Evolutionary conservation across 306 rosid genomes (phyloP).

Genomic region (Prunus armeniaca): DNA sequence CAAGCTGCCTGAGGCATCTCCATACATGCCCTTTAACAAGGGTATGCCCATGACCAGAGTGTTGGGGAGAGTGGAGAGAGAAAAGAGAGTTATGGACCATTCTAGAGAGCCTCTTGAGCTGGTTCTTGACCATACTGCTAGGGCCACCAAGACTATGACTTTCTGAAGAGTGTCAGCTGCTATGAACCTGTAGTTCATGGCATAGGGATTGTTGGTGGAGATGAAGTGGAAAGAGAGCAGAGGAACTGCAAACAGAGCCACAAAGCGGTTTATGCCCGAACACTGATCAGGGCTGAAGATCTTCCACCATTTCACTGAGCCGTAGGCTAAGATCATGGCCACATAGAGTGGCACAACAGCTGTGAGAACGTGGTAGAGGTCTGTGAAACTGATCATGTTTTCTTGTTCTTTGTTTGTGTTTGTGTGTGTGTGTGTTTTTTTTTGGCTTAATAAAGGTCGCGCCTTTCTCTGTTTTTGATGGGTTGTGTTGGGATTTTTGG

Average conservation of each 20-base stretch:
- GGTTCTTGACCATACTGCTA: constrained; percentile 51
- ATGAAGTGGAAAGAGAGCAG: constrained; percentile 86
- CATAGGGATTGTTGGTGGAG: constrained; percentile 69
- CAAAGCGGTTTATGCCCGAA: constrained; percentile 86
- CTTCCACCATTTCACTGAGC: constrained; percentile 90
- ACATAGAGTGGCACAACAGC: constrained; percentile 86
- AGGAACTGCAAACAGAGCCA: constrained; percentile 84
- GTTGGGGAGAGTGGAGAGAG: constrained; percentile 79
- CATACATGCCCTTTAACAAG: constrained; percentile 72
- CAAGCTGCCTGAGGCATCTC: constrained; percentile 48
- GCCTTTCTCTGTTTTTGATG: neutral
- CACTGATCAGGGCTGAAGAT: constrained; percentile 86
- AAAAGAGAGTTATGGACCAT: constrained; percentile 80
- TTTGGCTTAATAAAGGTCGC: neutral
- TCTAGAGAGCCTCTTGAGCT: constrained; percentile 61
- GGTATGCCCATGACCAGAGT: constrained; percentile 91
- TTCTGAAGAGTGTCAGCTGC: constrained; percentile 77
- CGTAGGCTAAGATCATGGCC: constrained; percentile 82
- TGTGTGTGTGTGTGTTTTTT: neutral
- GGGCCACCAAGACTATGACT: constrained; percentile 42
- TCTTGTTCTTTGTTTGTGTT: neutral
- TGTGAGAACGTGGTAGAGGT: constrained; percentile 78
- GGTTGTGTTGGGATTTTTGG: neutral
- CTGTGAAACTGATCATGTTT: constrained; percentile 53
- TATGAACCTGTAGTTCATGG: constrained; percentile 77